These are phyloP conservation scores for Diaporthe ampelina DNA, from an alignment of 2,329 filamentous ascomycete species.

Conservation along the genomic window DNA sequence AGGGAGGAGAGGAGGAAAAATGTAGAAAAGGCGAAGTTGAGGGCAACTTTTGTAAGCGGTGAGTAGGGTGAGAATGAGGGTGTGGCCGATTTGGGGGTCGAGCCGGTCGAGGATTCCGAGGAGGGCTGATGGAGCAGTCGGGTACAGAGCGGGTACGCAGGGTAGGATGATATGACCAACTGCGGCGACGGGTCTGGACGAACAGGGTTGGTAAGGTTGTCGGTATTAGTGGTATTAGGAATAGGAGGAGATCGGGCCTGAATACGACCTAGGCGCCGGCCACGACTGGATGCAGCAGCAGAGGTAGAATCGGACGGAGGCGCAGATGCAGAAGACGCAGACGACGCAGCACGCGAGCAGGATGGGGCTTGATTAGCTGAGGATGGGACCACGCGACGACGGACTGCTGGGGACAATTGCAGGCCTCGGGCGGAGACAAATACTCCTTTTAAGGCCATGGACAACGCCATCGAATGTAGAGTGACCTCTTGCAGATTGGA, in stretches of 20 bases:
- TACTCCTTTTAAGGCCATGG: constrained; percentile 37
- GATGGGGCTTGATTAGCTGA: constrained; percentile 36
- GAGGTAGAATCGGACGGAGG: neutral
- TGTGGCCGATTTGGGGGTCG: constrained; percentile 20
- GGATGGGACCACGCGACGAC: constrained; percentile 35
- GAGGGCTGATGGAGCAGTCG: constrained; percentile 31
- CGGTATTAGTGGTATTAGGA: constrained; percentile 28
- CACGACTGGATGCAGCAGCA: constrained; percentile 32
- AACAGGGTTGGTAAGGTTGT: constrained; percentile 34
- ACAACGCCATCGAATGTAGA: constrained; percentile 37
- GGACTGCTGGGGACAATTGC: constrained; percentile 11
- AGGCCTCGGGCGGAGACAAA: constrained; percentile 29
- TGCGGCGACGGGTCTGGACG: constrained; percentile 40
- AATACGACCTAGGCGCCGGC: constrained; percentile 14
- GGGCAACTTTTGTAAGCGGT: constrained; percentile 34
- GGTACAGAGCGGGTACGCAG: constrained; percentile 33
- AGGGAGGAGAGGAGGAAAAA: constrained; percentile 41
- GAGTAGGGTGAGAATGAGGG: neutral
- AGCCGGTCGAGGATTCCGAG: constrained; percentile 34
- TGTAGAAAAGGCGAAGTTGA: constrained; percentile 35
- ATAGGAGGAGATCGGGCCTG: constrained; percentile 23
- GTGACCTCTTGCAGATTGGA: constrained; percentile 27
- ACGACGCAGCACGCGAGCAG: constrained; percentile 30
- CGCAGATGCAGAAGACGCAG: neutral
- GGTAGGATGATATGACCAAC: constrained; percentile 29